Evolutionary conservation across 2,329 filamentous ascomycete species (phyloP).

Genomic region (Penicillium corylophilum): DNA sequence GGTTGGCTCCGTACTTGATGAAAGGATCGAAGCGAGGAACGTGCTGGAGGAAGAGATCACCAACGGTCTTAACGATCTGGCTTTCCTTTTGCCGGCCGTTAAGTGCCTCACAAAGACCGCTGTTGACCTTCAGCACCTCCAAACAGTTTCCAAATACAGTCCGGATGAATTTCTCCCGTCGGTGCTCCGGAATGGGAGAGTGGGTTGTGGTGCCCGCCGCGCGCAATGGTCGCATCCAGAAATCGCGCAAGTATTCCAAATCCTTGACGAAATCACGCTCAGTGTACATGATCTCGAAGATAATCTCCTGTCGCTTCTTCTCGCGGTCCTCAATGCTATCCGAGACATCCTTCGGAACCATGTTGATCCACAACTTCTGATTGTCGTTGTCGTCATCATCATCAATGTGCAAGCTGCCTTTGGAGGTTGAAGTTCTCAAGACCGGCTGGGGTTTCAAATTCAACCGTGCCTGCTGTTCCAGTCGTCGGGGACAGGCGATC

Average conservation of each 20-base stretch:
- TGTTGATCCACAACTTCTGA: constrained; percentile 99
- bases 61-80: constrained; percentile 83
- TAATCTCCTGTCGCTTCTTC: constrained; percentile 97
- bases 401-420: constrained; percentile 64
- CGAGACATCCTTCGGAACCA: constrained; percentile 89
- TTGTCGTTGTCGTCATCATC: constrained; percentile 89
- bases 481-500: constrained; percentile 86
- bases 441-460: constrained; percentile 93
- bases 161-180: constrained; percentile 85
- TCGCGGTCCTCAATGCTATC: constrained; percentile 86
- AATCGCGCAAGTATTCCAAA: constrained; percentile 93
- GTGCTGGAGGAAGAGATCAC: constrained; percentile 90
- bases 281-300: constrained; percentile 97
- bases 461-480: constrained; percentile 91
- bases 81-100: constrained; percentile 88
- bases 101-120: constrained; percentile 79
- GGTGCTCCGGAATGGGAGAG: constrained; percentile 84
- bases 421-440: constrained; percentile 69
- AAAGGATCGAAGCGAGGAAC: constrained; percentile 93
- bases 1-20: constrained; percentile 92
- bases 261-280: constrained; percentile 99
- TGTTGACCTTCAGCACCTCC: constrained; percentile 91
- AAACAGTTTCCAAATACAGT: constrained; percentile 96
- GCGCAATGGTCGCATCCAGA: constrained; percentile 93
- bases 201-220: constrained; percentile 62